phyloP scores from a whole-genome alignment of 176 grass and related monocot species.

The Elaeis guineensis region DNA sequence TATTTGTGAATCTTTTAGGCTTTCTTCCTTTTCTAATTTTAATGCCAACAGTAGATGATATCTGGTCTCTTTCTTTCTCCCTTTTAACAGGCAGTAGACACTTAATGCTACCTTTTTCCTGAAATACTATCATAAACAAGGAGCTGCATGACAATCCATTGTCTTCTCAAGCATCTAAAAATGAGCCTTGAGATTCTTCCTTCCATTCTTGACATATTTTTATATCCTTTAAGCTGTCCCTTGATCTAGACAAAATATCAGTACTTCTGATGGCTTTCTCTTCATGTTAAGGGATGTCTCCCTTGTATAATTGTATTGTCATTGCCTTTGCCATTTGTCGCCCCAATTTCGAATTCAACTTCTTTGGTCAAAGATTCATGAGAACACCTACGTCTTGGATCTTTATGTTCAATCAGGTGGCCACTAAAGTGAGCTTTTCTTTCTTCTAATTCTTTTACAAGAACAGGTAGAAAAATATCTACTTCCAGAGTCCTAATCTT shows the following conservation, averaged over 20 bases:
- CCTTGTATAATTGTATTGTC: not conserved
- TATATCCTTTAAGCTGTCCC: not conserved
- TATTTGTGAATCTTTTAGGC: not conserved
- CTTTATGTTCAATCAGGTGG: conserved; percentile 57
- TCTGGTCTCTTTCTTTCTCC: not conserved
- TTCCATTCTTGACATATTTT: too few species aligned
- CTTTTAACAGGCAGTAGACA: not conserved
- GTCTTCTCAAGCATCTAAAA: too few species aligned
- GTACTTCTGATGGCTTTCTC: conserved; percentile 8
- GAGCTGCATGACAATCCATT: too few species aligned
- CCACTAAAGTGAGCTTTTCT: conserved; percentile 16
- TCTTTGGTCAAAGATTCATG: conserved; percentile 59
- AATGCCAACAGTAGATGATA: not conserved
- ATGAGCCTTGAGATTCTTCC: not conserved
- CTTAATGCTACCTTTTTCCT: not conserved
- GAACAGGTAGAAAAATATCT: too few species aligned
- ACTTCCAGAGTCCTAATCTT: too few species aligned
- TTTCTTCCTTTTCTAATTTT: not conserved
- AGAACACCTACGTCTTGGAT: conserved; percentile 21
- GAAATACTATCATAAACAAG: too few species aligned
- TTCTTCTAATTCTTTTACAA: not conserved
- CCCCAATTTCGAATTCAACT: conserved; percentile 27
- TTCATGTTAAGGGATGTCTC: conserved; percentile 28
- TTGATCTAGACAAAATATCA: not conserved
- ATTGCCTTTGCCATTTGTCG: conserved; percentile 9